These are phyloP conservation scores for Pestalotiopsis fici DNA, from an alignment of 2,329 filamentous ascomycete species.

Conservation along the genomic window DNA sequence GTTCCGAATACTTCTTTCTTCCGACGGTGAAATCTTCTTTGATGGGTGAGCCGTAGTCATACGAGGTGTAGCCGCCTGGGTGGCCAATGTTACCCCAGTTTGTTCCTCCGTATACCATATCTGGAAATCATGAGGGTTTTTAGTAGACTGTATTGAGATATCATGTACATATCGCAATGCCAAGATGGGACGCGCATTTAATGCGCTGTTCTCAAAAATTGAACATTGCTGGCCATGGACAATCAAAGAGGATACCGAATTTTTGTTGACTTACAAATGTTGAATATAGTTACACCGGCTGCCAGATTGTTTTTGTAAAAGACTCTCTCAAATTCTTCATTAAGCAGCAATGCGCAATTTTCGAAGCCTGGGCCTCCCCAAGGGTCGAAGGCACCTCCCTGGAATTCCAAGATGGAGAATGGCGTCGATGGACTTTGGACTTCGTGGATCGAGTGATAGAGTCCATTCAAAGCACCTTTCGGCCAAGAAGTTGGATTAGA, in stretches of 20 bases:
- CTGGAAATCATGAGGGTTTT: not conserved
- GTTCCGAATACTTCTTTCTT: conserved; percentile 77
- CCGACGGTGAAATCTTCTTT: conserved; percentile 68
- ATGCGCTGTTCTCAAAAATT: too few relatives aligned
- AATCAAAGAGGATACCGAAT: too few relatives aligned
- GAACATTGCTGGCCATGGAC: too few relatives aligned
- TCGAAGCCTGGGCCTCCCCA: conserved; percentile 72
- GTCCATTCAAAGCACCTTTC: conserved; percentile 49
- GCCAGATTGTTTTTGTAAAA: conserved; percentile 76
- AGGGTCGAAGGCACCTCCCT: conserved; percentile 71
- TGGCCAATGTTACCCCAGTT: conserved; percentile 84
- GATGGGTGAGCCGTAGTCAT: conserved; percentile 61
- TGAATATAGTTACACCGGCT: conserved; percentile 67
- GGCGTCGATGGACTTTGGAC: conserved; percentile 64
- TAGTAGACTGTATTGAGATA: too few relatives aligned
- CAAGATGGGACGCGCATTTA: too few relatives aligned
- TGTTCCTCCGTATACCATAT: conserved; percentile 70
- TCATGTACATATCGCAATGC: too few relatives aligned
- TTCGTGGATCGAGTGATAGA: conserved; percentile 53
- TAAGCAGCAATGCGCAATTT: conserved; percentile 60
- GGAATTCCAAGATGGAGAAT: conserved; percentile 49
- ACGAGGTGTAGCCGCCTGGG: conserved; percentile 62
- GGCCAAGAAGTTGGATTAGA: conserved; percentile 53
- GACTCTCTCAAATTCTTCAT: conserved; percentile 71
- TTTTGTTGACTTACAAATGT: conserved; percentile 36